Conservation (phyloP, 768 basidiomycete genomes). For the Kwoniella newhampshirensis region DNA sequence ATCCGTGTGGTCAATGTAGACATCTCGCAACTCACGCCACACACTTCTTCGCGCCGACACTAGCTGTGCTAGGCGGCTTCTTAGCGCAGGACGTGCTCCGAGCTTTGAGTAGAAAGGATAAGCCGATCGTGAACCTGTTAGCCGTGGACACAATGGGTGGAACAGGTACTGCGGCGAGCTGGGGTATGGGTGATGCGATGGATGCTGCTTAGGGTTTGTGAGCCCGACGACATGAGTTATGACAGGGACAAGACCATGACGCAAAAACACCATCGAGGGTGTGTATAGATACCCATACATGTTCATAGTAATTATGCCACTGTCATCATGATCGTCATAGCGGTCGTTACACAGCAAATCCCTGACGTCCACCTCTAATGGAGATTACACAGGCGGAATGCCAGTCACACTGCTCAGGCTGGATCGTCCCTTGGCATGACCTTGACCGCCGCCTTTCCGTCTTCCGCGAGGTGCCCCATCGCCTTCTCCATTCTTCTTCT, state of each 20-base stretch:
- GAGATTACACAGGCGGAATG: no score
- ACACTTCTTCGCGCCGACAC: conserved; percentile 87
- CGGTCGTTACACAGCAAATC: no score
- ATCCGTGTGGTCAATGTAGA: conserved; percentile 55
- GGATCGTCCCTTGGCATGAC: no score
- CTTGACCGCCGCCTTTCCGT: not conserved
- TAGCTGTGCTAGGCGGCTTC: conserved; percentile 92
- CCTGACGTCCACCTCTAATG: no score
- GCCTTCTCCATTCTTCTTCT: conserved; percentile 1
- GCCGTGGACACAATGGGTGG: conserved; percentile 64
- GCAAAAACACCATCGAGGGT: no score
- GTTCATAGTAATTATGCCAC: not conserved
- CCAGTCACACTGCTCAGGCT: no score
- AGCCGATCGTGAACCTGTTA: conserved; percentile 89
- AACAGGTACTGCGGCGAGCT: conserved; percentile 35
- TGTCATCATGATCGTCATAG: no score
- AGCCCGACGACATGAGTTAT: no score
- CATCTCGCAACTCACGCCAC: conserved; percentile 67
- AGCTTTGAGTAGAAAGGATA: conserved; percentile 81
- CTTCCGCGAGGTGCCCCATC: not conserved
- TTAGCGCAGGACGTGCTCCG: conserved; percentile 93
- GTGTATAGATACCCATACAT: not conserved
- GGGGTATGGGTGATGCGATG: conserved; percentile 41
- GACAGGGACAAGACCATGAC: no score
- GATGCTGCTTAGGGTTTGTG: conserved; percentile 11